Evolutionary conservation across 768 basidiomycete genomes (phyloP), one percentile per base, ranked within the genome.

Genomic region (Lentinula edodes): DNA sequence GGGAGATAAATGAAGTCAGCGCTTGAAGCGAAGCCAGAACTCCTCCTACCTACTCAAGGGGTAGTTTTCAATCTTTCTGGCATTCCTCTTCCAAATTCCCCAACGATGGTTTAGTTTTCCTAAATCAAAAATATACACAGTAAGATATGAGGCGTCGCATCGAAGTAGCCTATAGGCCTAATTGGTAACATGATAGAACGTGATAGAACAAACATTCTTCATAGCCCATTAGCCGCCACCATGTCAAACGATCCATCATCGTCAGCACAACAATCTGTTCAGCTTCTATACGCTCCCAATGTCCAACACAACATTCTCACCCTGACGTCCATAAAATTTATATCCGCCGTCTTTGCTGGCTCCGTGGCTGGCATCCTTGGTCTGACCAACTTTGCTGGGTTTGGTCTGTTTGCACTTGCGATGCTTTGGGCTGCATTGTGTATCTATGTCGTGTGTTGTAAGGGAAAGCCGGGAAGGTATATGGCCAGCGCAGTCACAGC

Each of bases 311-410:
- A 60, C 16, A 52, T n/a, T 28, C 51, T 60, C 18, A 76, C 81
- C 9, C 72, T 90, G 18, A 76, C 77, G 61, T 87, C 81, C 54
- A 80, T 90, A 69, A 93, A 93, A 68, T 94, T 94, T 74, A 71
- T 94, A 42, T 84, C 91, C 8, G 78, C 92, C 8, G 92, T 89
- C 73, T 91, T 94, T 68, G 84, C 92, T 18, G 95, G 95, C 43
- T 90, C 93, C 0, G 86, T 87, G 1, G 91, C 94, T 0, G 95
- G 95, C 34, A 87, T 95, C 62, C 85, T 97, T 9, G 95, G 95
- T 20, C 83, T 96, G 23, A 85, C 91, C 68, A 95, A 95, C 73
- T 85, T 84, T 78, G 76, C 79, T 52, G 95, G 95, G 20, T 95
- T 96, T 72, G 79, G 83, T 36, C 74, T 95, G 64, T 95, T 97